Conservation (phyloP, 306 rosid species). For the Prunus campanulata region DNA sequence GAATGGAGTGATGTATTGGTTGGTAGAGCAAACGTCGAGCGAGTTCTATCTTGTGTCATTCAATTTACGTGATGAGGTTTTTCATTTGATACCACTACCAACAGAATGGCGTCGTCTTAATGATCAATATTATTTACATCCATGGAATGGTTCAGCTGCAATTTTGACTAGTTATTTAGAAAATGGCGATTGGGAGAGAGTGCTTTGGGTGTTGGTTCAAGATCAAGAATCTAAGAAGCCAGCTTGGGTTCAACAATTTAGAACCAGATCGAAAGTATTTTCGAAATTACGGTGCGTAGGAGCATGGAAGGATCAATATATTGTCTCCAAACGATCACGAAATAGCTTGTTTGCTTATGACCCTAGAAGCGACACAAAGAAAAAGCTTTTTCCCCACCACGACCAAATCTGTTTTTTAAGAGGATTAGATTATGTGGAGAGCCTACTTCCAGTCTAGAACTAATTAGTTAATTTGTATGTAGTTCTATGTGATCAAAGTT, state of each 20-base stretch:
- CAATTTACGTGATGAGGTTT: not conserved
- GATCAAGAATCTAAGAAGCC: not conserved
- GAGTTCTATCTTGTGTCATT: not conserved
- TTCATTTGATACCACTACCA: not conserved
- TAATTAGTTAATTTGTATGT: too few relatives aligned
- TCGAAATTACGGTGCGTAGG: not conserved
- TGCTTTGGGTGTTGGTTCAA: not conserved
- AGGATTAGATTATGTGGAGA: too few relatives aligned
- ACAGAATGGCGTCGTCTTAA: not conserved
- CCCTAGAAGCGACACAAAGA: too few relatives aligned
- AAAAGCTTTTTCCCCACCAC: too few relatives aligned
- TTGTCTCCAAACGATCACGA: not conserved
- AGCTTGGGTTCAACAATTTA: not conserved
- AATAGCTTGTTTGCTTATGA: too few relatives aligned
- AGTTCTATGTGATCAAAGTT: too few relatives aligned
- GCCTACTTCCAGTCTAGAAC: too few relatives aligned
- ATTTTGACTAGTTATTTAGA: not conserved
- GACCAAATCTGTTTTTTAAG: too few relatives aligned
- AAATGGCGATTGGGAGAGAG: not conserved
- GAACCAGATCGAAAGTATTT: not conserved
- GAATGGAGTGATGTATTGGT: not conserved
- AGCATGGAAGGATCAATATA: not conserved
- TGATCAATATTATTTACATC: too few relatives aligned
- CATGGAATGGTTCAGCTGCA: not conserved
- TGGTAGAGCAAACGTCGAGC: not conserved